Evolutionary conservation across 2,329 filamentous ascomycete species (phyloP), one percentile per base, ranked within the genome.

Genomic region (Simplicillium sp.): DNA sequence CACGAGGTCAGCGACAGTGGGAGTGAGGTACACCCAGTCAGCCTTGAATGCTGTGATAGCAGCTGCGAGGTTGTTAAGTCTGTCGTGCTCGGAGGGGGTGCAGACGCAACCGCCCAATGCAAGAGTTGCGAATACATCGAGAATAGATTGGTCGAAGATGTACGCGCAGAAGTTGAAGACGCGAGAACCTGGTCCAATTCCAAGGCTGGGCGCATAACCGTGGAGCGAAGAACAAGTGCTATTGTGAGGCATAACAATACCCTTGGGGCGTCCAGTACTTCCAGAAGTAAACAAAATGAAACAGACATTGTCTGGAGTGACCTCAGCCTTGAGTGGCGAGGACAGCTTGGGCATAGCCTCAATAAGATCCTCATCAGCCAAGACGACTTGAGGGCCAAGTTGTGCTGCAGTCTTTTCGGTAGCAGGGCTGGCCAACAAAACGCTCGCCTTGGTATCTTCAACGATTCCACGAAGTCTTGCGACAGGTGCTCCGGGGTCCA

Each of bases 271-370:
- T 4, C 70, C 70, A 1, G 70, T 73, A 15, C 64, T 70, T n/a
- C 70, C 70, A n/a, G 69, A 73, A n/a, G 71, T 73, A 47, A 73
- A 74, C 50, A 73, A 73, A 50, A 71, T 67, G 46, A 72, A 65
- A 20, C 52, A 54, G 11, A 43, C 35, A 25, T 41, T 34, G 11
- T 31, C 32, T 3, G 31, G 31, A 13, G 12, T 25, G 5, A 25
- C 20, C 20, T 25, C 20, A 25, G 20, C 5, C 9, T 25, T 25
- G 5, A 25, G 9, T 25, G 20, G 20, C 20, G 20, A 25, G 20
- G 20, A 6, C 20, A 25, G 20, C 20, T 25, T 25, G 9, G 20
- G 20, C 20, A 25, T 25, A 9, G 20, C 20, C 20, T 25, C 20
- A 9, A 25, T 25, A 5, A 25, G 9, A 25, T 25, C 20, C 9